Evolutionary conservation across 495 filamentous ascomycete species (phyloP).

Genomic region (Trichoderma virens): DNA sequence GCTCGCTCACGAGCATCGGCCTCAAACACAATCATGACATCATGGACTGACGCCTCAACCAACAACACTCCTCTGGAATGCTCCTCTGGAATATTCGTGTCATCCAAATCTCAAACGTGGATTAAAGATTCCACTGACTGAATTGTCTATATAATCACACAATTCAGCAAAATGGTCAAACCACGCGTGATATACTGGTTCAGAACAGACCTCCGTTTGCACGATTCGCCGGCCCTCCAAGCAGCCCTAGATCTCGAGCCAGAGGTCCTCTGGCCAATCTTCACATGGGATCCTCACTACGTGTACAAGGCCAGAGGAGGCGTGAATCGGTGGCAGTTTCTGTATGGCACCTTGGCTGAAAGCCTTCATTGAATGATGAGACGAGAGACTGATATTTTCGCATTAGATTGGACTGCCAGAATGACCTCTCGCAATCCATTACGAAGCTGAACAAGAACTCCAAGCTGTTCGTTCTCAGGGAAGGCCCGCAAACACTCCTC

Average conservation of each 20-base stretch:
- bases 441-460: conserved; percentile 53
- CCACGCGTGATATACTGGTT: conserved; percentile 68
- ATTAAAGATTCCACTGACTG: too few relatives aligned
- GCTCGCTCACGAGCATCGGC: neutral
- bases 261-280: conserved; percentile 54
- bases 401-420: conserved; percentile 51
- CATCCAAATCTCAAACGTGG: too few relatives aligned
- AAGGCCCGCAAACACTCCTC: conserved; percentile 58
- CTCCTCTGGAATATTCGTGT: too few relatives aligned
- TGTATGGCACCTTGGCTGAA: conserved; percentile 26
- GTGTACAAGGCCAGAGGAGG: conserved; percentile 59
- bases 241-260: conserved; percentile 57
- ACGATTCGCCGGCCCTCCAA: conserved; percentile 61
- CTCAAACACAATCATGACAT: neutral
- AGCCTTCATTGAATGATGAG: neutral
- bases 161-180: conserved; percentile 22
- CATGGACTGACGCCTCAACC: conserved; percentile 2
- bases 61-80: neutral
- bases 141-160: neutral
- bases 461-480: conserved; percentile 58
- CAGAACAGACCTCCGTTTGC: conserved; percentile 62
- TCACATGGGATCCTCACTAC: conserved; percentile 69
- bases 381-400: neutral
- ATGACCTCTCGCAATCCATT: conserved; percentile 53
- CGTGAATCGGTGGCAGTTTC: conserved; percentile 58